Conservation (phyloP, 768 basidiomycete genomes). For the Porphyrellus cyaneotinctus region DNA sequence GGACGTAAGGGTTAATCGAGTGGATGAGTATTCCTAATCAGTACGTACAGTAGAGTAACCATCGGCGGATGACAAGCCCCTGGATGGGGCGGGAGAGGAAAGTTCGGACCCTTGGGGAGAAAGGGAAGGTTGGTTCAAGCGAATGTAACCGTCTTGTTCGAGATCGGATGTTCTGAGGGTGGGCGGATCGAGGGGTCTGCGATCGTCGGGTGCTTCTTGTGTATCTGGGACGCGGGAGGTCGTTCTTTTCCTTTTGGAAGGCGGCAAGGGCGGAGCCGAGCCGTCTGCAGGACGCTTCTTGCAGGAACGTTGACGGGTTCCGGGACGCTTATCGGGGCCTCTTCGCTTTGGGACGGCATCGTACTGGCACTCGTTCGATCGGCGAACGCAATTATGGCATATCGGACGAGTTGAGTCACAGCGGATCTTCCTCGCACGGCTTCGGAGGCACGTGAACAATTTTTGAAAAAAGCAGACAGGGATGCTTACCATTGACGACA, state of each 20-base stretch:
- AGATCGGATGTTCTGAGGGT: constrained; percentile 25
- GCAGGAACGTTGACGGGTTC: constrained; percentile 78
- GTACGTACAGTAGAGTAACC: constrained; percentile 25
- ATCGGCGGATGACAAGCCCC: constrained; percentile 27
- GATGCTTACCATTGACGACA: constrained; percentile 74
- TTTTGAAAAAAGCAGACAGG: constrained; percentile 27
- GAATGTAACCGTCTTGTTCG: constrained; percentile 21
- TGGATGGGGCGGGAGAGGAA: constrained; percentile 27
- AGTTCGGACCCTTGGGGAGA: constrained; percentile 31
- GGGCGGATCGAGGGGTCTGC: constrained; percentile 26
- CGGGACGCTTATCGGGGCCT: constrained; percentile 83
- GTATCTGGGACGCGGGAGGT: constrained; percentile 30
- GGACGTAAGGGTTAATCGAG: constrained; percentile 4
- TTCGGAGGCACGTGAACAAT: constrained; percentile 38
- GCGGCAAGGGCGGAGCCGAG: constrained; percentile 47
- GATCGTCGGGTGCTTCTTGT: constrained; percentile 29
- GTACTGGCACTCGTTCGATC: constrained; percentile 75
- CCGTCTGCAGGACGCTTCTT: constrained; percentile 68
- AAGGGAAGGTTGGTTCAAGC: constrained; percentile 30
- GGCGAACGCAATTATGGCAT: constrained; percentile 78
- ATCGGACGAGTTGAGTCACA: constrained; percentile 80
- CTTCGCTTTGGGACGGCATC: constrained; percentile 77
- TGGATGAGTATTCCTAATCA: background rate
- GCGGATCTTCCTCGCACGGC: constrained; percentile 80
- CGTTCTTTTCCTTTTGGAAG: constrained; percentile 52